A percentile compares a stretch with the other conserved stretches of the same genome.
Conservation (phyloP, 768 basidiomycete genomes). For the Panaeolus cyanescens region DNA sequence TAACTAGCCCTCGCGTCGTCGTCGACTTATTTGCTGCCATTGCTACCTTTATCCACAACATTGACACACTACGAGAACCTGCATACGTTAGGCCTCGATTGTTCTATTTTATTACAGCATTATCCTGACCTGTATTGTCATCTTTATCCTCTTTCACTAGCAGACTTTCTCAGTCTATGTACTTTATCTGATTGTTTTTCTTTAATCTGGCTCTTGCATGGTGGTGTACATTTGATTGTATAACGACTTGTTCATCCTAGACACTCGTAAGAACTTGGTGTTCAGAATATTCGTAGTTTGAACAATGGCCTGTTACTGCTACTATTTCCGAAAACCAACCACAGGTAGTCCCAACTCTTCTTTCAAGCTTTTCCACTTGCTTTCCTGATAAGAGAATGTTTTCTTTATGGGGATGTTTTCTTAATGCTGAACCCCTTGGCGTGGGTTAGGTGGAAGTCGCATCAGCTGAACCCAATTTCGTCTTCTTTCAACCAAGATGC, state of each 20-base stretch:
- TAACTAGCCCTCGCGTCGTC: slow-evolving; percentile 31
- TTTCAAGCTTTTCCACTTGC: neutral
- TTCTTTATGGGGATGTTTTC: neutral
- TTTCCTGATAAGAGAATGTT: neutral
- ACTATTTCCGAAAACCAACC: too few species aligned
- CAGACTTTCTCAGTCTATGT: neutral
- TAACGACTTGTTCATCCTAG: too few species aligned
- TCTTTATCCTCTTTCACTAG: neutral
- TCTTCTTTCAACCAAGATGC: neutral
- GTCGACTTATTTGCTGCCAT: too few species aligned
- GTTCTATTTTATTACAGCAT: neutral
- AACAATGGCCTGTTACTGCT: too few species aligned
- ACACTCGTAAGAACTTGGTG: too few species aligned
- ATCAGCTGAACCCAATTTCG: neutral
- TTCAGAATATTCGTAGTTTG: too few species aligned
- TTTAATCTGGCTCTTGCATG: neutral
- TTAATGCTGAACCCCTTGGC: too few species aligned
- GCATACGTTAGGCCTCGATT: neutral
- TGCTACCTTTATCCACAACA: neutral
- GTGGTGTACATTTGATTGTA: neutral
- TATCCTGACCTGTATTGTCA: neutral
- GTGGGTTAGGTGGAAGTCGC: neutral
- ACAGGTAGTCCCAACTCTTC: too few species aligned
- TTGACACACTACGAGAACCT: neutral
- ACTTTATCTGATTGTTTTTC: neutral